Evolutionary conservation across 345 rosid genomes (phyloP), one percentile per base, ranked within the genome.

Genomic region (Pugionium cornutum): DNA sequence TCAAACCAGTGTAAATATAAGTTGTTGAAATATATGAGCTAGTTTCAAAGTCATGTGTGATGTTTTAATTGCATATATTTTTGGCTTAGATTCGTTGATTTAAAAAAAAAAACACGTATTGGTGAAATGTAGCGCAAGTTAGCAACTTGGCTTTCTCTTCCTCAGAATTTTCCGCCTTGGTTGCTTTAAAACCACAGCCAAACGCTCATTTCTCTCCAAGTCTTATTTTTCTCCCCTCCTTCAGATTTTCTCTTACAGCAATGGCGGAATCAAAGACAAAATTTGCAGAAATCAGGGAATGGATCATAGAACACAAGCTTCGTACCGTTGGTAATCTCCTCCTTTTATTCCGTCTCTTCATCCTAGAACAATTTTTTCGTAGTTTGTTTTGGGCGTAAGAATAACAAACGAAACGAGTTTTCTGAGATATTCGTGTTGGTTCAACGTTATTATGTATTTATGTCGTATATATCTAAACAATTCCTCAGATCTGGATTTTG

Each of bases 221-320:
- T 33, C 10, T 52, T 8, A 4, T 37, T 31, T 6, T 30, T 48
- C 1, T 9, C 0, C 5, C 7, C 18, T 55, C 2, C 9, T 46
- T 5, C 5, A 18, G 29, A 30, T 32, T 32, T 25, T 9, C 1
- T 36, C 31, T 58, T 30, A 51, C 61, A 11, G 35, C 42, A 67
- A 89, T 92, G 96, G 83, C 84, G 49, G 99, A 94, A 25, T 56
- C 84, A 4, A 86, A 81, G 79, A 80, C 73, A 53, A 85, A 76
- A 45, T 9, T 90, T 6, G 86, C 85, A 55, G 80, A 96, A 10
- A 6, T 71, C 1, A 82, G 96, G 75, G 83, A 80, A 76, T 94
- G 97, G 99, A 65, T 94, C 66, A 76, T 77, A 9, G 88, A 90
- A 2, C 88, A 94, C 84, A 94, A 94, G 84, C 97, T 94, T 51